Evolutionary conservation across 495 filamentous ascomycete species (phyloP), one percentile per base, ranked within the genome.

Genomic region (Hypoxylon fuscum): DNA sequence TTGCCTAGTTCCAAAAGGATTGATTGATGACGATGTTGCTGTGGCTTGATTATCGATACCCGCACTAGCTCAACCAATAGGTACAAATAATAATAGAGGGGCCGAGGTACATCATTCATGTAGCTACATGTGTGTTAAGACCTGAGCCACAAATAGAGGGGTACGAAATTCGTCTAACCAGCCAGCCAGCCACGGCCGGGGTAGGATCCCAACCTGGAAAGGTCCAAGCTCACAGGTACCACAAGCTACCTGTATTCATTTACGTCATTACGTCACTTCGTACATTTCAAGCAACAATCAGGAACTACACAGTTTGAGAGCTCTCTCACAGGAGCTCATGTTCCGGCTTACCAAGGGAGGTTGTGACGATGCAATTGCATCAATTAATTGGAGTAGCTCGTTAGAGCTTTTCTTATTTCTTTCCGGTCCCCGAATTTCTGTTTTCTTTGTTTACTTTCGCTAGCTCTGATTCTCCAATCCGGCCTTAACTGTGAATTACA

Each of bases 351-450:
- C 11, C 41, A 20, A 15, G 17, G 20, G 15, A 10, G 18, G 22
- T 10, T 52, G 2, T 64, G 62, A 60, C 56, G 56, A 61, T 42
- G 18, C 2, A 27, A 61, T 66, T 61, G 52, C 62, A 56, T 66
- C 62, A 61, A 48, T 50, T 61, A 34, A 8, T 29, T 17, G 5
- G 38, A 46, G 46, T 11, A 46, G 38, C 18, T 52, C 5, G 40
- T 17, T n/a, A n/a, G n/a, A n/a, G n/a, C n/a, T n/a, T 22, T 57
- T 14, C 27, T 40, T 32, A 29, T 9, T 38, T 18, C 14, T 44
- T 12, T 11, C 27, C 42, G 27, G 20, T 31, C 29, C 50, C 6
- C 8, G 37, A 7, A 5, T 20, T 29, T 20, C 17, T 35, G 2
- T 9, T 43, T 32, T 7, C 14, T 38, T 57, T 46, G 14, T 52